Evolutionary conservation across 2,329 filamentous ascomycete species (phyloP), one percentile per base, ranked within the genome.

Genomic region (Verticillium zaregamsianum): DNA sequence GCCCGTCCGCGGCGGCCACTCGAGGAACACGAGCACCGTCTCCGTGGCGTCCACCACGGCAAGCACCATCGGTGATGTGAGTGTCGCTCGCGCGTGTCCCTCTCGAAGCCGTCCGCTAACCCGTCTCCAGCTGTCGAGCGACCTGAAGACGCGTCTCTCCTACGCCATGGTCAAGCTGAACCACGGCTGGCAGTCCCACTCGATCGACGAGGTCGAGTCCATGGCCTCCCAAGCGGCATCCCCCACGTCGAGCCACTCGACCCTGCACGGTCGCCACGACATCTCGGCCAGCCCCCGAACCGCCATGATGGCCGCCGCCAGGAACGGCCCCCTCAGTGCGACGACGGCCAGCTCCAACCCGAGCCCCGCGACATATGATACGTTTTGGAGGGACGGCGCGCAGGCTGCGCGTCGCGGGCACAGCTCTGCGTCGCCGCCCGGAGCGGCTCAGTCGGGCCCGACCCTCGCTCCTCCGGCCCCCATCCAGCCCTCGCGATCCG

Each of bases 151-250:
- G 58, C 90, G 92, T 69, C 83, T 98, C 32, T 92, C 92, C 7
- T 97, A 97, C 74, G 94, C 94, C 66, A 95, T 96, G 85, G 85
- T 96, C 72, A 97, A 97, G 75, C 90, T 97, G 49, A 92, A 92
- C 72, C 88, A 96, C 71, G 92, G 92, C 62, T 95, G 93, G 90
- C 90, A 96, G 75, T 84, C 88, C 58, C 87, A 90, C 65, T 87
- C 87, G 20, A 86, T 95, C 62, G 88, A 90, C 61, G 90, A 94
- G 74, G 85, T 94, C 33, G 92, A 94, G 75, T 86, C 85, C 56
- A 77, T 92, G 49, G 86, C 90, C 11, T 91, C 90, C 1, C 87
- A 90, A 60, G 83, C 83, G 62, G 84, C 81, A 23, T 91, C 89
- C 1, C 86, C 88, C 31, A 78, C 82, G 37, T 82, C 89, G 57